A percentile compares a stretch with the other conserved stretches of the same genome.
These are phyloP conservation scores for Zygoascus flipseniorum DNA, from an alignment of 805 yeast species.

Conservation along the genomic window DNA sequence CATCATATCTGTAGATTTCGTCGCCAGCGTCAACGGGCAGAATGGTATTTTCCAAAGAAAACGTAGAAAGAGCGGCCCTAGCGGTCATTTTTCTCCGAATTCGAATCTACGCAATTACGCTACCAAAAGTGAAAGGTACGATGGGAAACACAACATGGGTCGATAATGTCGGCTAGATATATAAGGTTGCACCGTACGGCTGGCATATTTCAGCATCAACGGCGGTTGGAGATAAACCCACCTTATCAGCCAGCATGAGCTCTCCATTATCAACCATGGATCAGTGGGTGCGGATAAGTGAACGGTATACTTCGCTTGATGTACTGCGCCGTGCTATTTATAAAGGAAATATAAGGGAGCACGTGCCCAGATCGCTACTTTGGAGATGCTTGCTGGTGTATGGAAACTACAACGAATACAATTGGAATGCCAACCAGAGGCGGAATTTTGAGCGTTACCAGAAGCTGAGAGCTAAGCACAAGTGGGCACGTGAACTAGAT, in stretches of 20 bases:
- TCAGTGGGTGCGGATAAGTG: background rate
- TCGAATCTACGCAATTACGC: no score
- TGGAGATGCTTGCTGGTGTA: conserved; percentile 19
- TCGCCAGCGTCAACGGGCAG: conserved; percentile 11
- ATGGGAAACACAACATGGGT: no score
- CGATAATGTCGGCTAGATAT: no score
- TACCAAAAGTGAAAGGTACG: no score
- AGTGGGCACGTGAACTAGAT: background rate
- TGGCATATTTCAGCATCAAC: background rate
- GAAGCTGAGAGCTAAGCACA: background rate
- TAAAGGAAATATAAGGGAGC: conserved; percentile 8
- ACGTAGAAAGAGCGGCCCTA: background rate
- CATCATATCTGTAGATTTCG: conserved; percentile 23
- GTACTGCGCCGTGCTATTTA: conserved; percentile 10
- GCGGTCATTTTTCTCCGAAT: no score
- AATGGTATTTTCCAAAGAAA: conserved; percentile 10
- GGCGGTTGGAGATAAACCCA: no score
- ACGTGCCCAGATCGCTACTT: conserved; percentile 11
- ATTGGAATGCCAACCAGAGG: conserved; percentile 12
- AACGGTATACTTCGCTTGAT: background rate
- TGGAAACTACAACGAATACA: conserved; percentile 12
- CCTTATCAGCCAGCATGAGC: background rate
- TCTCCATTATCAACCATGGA: background rate
- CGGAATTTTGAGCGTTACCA: conserved; percentile 4
- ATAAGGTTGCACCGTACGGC: background rate